phyloP scores from a whole-genome alignment of 495 filamentous ascomycete species.

The Hypoxylon perforatum region DNA sequence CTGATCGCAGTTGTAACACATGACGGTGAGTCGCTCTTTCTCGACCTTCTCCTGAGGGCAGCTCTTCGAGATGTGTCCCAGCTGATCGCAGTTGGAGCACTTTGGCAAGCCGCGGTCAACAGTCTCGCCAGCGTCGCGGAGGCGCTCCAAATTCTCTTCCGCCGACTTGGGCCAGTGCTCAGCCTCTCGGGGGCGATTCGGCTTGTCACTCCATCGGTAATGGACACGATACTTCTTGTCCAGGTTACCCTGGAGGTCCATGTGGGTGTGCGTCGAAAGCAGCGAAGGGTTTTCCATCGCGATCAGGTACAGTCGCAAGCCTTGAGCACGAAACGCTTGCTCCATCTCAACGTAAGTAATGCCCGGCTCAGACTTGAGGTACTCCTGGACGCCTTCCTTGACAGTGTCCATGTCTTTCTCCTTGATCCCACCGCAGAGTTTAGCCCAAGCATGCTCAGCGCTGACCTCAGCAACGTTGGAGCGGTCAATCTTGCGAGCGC shows the following conservation, averaged over 20 bases:
- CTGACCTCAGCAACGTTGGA: slow-evolving; percentile 65
- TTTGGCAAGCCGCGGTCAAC: slow-evolving; percentile 73
- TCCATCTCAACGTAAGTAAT: slow-evolving; percentile 79
- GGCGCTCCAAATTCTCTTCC: slow-evolving; percentile 79
- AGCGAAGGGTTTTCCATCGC: slow-evolving; percentile 74
- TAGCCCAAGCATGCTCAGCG: slow-evolving; percentile 76
- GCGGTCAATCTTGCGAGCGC: slow-evolving; percentile 74
- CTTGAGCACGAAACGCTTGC: slow-evolving; percentile 72
- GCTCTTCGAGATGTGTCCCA: slow-evolving; percentile 75
- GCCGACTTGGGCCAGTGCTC: slow-evolving; percentile 70
- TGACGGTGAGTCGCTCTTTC: slow-evolving; percentile 62
- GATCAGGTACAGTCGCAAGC: slow-evolving; percentile 76
- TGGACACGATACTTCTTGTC: slow-evolving; percentile 79
- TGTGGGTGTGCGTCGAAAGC: slow-evolving; percentile 72
- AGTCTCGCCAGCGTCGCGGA: slow-evolving; percentile 76
- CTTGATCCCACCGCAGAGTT: slow-evolving; percentile 69
- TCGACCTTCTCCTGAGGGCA: slow-evolving; percentile 72
- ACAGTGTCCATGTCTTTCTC: slow-evolving; percentile 78
- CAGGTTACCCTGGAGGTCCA: slow-evolving; percentile 85
- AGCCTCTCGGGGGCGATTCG: slow-evolving; percentile 69
- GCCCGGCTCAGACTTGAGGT: slow-evolving; percentile 76
- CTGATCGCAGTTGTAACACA: slow-evolving; percentile 80
- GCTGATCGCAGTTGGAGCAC: slow-evolving; percentile 76
- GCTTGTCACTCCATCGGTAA: slow-evolving; percentile 72
- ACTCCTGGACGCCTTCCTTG: slow-evolving; percentile 76